A percentile compares a stretch with the other conserved stretches of the same genome.
These are phyloP conservation scores for Scutellospora calospora DNA, from an alignment of 371 early-diverging fungal genomes.

Conservation along the genomic window DNA sequence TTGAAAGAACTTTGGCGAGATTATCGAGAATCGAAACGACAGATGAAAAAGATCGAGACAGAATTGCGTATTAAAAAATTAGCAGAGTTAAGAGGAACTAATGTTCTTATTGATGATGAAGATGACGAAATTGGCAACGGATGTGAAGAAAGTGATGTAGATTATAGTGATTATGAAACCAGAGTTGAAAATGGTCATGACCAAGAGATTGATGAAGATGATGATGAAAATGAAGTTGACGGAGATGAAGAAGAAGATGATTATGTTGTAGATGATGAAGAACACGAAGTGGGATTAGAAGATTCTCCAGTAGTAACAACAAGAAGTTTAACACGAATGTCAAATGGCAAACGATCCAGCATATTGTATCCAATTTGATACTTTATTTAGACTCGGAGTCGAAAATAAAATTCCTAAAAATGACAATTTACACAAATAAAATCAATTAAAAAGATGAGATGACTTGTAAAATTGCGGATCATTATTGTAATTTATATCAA, in stretches of 20 bases:
- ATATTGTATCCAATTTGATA: no score
- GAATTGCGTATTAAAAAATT: slow-evolving; percentile 21
- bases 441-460: no score
- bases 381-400: no score
- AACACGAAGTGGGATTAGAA: background rate
- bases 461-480: no score
- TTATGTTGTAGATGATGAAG: slow-evolving; percentile 9
- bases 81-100: background rate
- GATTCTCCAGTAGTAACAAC: slow-evolving; percentile 7
- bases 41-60: slow-evolving; percentile 15
- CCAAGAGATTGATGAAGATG: slow-evolving; percentile 12
- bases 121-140: background rate
- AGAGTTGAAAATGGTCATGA: background rate
- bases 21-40: background rate
- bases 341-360: background rate
- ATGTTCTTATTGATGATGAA: background rate
- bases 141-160: background rate
- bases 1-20: slow-evolving; percentile 1
- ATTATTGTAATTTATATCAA: no score
- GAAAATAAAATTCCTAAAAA: no score
- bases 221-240: background rate
- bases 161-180: slow-evolving; percentile 14
- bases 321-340: background rate
- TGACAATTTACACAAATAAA: no score
- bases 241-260: background rate